A percentile compares a stretch with the other conserved stretches of the same genome.
Evolutionary conservation across 768 basidiomycete genomes (phyloP).

Genomic region (Lactarius pseudohatsudake): DNA sequence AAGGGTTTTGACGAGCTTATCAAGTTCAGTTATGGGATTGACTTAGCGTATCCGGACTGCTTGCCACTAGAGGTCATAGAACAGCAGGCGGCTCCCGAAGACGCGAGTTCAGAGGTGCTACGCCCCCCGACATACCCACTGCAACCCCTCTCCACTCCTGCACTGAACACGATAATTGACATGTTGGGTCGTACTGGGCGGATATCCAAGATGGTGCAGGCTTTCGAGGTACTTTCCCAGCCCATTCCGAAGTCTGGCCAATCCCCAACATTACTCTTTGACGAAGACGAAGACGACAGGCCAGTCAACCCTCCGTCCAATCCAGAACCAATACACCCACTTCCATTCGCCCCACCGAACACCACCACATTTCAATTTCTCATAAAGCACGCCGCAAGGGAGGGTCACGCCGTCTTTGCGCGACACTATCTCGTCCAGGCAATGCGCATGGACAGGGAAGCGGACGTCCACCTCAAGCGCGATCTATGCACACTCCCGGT

Average conservation of each 20-base stretch:
- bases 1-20: conserved; percentile 58
- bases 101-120: conserved; percentile 35
- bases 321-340: conserved; percentile 35
- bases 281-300: conserved; percentile 66
- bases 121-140: conserved; percentile 38
- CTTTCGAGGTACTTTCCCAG: conserved; percentile 76
- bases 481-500: conserved; percentile 35
- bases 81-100: conserved; percentile 6
- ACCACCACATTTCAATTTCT: conserved; percentile 65
- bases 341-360: conserved; percentile 56
- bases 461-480: conserved; percentile 38
- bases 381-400: conserved; percentile 54
- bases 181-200: conserved; percentile 60
- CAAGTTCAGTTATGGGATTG: conserved; percentile 72
- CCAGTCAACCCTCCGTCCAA: conserved; percentile 44
- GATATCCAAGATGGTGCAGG: conserved; percentile 65
- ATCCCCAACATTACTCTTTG: conserved; percentile 51
- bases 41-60: conserved; percentile 72
- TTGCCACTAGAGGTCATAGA: conserved; percentile 47
- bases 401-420: conserved; percentile 51
- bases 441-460: conserved; percentile 43
- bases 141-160: conserved; percentile 46
- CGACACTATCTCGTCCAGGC: conserved; percentile 68
- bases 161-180: conserved; percentile 73
- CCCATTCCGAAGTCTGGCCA: conserved; percentile 55